Base-by-base conservation (phyloP, 371 early-diverging fungal genomes). In the Smittium culicis region DNA sequence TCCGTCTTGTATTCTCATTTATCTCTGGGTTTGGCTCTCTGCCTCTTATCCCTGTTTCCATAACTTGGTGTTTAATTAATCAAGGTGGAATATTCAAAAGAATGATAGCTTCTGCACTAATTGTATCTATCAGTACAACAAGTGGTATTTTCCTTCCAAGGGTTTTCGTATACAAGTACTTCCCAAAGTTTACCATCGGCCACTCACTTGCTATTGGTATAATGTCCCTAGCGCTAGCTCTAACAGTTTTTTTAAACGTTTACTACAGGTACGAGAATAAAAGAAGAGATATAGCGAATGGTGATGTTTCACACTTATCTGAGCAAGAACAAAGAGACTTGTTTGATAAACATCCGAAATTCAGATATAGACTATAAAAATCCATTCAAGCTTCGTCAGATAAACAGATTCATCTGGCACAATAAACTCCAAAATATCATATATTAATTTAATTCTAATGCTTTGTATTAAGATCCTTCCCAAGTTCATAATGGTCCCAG, bases 331-430 rank as follows among this genome's bases (percentile, higher is more conserved):
- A n/a, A n/a, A n/a, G n/a, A n/a, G 14, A 8, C 25, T 8, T 64
- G 29, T 55, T 27, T 32, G 64, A 64, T 33, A 11, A 64, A n/a
- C 67, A 67, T 17, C 67, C 32, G 1, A 24, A 67, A 25, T 67
- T 67, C 66, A 67, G 67, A 67, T 11, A 63, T 34, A 32, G 55
- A 28, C 34, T 63, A 11, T 25, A 54, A n/a, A n/a, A n/a, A n/a
- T n/a, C n/a, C n/a, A n/a, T n/a, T n/a, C n/a, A n/a, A n/a, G n/a
- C n/a, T n/a, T n/a, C n/a, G n/a, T n/a, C n/a, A n/a, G n/a, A n/a
- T n/a, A n/a, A n/a, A n/a, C n/a, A n/a, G n/a, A n/a, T n/a, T n/a
- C n/a, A n/a, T n/a, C n/a, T n/a, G n/a, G n/a, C n/a, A n/a, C n/a
- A n/a, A n/a, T n/a, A n/a, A n/a, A n/a, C n/a, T n/a, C n/a, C n/a